Evolutionary conservation across 202 grass and related monocot genomes (phyloP).

Genomic region (Musa balbisiana): DNA sequence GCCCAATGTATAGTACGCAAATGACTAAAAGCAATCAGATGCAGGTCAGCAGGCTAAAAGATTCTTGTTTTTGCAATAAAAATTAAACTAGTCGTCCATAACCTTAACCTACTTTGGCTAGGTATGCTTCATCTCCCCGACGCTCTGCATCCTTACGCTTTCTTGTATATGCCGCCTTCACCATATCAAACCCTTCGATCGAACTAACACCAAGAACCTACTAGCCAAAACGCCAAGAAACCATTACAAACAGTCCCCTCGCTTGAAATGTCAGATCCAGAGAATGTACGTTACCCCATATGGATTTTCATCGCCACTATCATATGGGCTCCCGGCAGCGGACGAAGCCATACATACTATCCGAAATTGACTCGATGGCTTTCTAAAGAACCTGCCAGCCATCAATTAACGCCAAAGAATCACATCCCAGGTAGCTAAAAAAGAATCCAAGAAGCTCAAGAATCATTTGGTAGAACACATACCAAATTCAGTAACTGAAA

Average conservation of each 20-base stretch:
- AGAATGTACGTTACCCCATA: slow-evolving; percentile 29
- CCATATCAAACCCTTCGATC: slow-evolving; percentile 69
- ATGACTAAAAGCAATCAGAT: too few relatives aligned
- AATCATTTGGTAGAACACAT: too few relatives aligned
- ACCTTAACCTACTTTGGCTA: slow-evolving; percentile 48
- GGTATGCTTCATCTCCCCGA: slow-evolving; percentile 56
- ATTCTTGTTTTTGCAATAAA: not conserved
- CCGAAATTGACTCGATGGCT: slow-evolving; percentile 15
- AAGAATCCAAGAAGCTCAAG: too few relatives aligned
- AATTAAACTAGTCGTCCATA: not conserved
- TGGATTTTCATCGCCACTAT: slow-evolving; percentile 34
- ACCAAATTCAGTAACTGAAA: too few relatives aligned
- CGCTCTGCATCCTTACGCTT: slow-evolving; percentile 80
- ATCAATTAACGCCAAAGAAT: not conserved
- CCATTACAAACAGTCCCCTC: not conserved
- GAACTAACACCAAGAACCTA: slow-evolving; percentile 79
- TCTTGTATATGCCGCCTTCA: slow-evolving; percentile 78
- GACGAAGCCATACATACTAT: slow-evolving; percentile 28
- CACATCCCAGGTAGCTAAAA: not conserved
- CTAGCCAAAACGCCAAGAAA: slow-evolving; percentile 7
- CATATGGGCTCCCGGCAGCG: slow-evolving; percentile 28
- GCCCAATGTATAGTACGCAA: too few relatives aligned
- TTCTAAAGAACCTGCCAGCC: slow-evolving; percentile 18
- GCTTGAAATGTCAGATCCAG: not conserved
- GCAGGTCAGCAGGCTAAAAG: not conserved